phyloP scores from a whole-genome alignment of 2,329 filamentous ascomycete genomes.

The Delphinella strobiligena region DNA sequence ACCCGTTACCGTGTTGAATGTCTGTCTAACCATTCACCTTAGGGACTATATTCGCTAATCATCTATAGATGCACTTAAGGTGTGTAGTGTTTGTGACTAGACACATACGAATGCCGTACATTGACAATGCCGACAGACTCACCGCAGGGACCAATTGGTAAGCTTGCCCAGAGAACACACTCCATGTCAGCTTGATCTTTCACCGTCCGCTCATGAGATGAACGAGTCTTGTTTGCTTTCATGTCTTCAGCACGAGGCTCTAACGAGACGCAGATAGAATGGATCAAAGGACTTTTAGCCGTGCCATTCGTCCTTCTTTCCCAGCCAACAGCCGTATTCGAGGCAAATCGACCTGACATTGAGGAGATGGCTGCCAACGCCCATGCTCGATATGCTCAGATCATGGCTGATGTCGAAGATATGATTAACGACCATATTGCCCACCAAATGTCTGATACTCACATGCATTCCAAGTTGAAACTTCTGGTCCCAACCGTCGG shows the following conservation, averaged over 20 bases:
- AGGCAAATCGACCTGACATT: constrained; percentile 54
- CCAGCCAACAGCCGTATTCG: constrained; percentile 79
- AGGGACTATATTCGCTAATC: constrained; percentile 8
- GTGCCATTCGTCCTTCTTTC: constrained; percentile 96
- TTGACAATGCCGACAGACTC: constrained; percentile 51
- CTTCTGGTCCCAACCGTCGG: constrained; percentile 83
- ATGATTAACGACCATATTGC: constrained; percentile 85
- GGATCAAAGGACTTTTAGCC: constrained; percentile 82
- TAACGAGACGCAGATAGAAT: constrained; percentile 33
- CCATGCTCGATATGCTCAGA: constrained; percentile 83
- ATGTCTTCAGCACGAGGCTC: no score
- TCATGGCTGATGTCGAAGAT: constrained; percentile 83
- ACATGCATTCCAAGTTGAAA: constrained; percentile 65
- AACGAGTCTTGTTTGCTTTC: no score
- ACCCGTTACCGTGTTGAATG: constrained; percentile 28
- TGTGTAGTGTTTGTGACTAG: constrained; percentile 21
- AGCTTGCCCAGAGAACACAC: no score
- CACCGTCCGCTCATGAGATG: no score
- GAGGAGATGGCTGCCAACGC: constrained; percentile 66
- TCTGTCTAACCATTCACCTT: no score
- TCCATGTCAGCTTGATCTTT: no score
- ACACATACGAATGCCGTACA: no score
- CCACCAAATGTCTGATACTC: constrained; percentile 52
- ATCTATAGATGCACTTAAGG: constrained; percentile 50
- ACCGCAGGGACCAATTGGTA: constrained; percentile 82